Conservation (phyloP, 176 grass and related monocot genomes). For the Paspalum notatum region DNA sequence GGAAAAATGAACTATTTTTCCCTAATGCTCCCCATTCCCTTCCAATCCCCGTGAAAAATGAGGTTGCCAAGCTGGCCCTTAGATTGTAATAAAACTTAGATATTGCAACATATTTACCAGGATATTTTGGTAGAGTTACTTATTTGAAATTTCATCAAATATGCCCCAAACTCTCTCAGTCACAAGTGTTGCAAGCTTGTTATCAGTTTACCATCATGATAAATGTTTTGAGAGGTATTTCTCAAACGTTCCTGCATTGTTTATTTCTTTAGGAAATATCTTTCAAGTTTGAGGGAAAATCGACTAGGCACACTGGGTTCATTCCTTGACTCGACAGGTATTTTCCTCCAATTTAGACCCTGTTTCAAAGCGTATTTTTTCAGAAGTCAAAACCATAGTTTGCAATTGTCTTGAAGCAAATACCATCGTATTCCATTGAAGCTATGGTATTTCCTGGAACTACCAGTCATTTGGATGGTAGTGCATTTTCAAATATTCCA, state of each 20-base stretch:
- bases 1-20: no score
- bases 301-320: constrained; percentile 62
- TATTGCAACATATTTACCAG: not conserved
- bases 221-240: not conserved
- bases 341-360: not conserved
- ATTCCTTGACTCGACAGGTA: constrained; percentile 76
- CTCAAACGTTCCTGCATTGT: not conserved
- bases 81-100: not conserved
- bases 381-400: no score
- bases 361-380: no score
- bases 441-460: no score
- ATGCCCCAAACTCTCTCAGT: not conserved
- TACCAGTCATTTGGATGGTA: no score
- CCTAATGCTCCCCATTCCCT: no score
- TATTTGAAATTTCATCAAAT: constrained; percentile 9
- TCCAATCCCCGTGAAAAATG: no score
- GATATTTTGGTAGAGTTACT: constrained; percentile 9
- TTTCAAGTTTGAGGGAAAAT: constrained; percentile 79
- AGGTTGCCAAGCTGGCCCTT: no score
- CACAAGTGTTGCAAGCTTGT: constrained; percentile 5
- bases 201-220: not conserved
- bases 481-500: no score
- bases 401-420: no score
- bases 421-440: no score
- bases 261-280: constrained; percentile 67